Conservation (phyloP, 2,329 filamentous ascomycete genomes). For the Fusarium sp. region DNA sequence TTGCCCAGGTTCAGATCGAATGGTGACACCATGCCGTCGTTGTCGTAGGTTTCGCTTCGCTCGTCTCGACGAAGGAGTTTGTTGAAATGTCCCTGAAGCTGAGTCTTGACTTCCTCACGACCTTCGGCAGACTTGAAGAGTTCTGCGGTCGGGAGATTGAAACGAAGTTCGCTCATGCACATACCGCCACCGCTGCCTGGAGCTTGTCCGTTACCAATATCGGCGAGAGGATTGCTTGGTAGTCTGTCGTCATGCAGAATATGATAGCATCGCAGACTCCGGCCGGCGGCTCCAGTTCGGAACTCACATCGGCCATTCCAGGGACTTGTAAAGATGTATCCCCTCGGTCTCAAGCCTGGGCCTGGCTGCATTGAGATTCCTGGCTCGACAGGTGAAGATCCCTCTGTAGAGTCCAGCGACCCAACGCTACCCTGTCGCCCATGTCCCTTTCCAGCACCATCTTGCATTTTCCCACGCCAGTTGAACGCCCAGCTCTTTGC, state of each 20-base stretch:
- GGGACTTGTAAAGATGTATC: slow-evolving; percentile 84
- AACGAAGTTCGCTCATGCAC: slow-evolving; percentile 84
- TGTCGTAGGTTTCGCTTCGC: slow-evolving; percentile 55
- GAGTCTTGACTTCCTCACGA: slow-evolving; percentile 50
- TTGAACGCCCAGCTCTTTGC: slow-evolving; percentile 63
- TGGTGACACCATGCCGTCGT: slow-evolving; percentile 55
- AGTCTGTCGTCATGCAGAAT: slow-evolving; percentile 64
- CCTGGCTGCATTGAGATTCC: slow-evolving; percentile 57
- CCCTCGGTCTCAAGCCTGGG: slow-evolving; percentile 67
- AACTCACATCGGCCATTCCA: slow-evolving; percentile 94
- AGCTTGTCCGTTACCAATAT: slow-evolving; percentile 50
- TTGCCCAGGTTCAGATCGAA: slow-evolving; percentile 82
- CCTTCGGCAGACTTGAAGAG: slow-evolving; percentile 58
- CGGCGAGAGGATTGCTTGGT: slow-evolving; percentile 61
- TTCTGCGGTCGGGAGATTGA: slow-evolving; percentile 80
- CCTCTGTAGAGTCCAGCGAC: slow-evolving; percentile 53
- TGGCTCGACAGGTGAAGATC: slow-evolving; percentile 48
- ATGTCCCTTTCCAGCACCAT: slow-evolving; percentile 47
- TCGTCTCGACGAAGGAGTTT: slow-evolving; percentile 56
- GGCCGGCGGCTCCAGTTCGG: slow-evolving; percentile 80
- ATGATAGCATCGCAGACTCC: slow-evolving; percentile 81
- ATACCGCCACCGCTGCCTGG: slow-evolving; percentile 44
- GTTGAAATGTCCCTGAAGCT: slow-evolving; percentile 59
- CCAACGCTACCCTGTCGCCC: slow-evolving; percentile 49
- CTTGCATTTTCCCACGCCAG: slow-evolving; percentile 57